phyloP scores from a whole-genome alignment of 192 early-diverging fungal genomes.

The Coemansia sp. region DNA sequence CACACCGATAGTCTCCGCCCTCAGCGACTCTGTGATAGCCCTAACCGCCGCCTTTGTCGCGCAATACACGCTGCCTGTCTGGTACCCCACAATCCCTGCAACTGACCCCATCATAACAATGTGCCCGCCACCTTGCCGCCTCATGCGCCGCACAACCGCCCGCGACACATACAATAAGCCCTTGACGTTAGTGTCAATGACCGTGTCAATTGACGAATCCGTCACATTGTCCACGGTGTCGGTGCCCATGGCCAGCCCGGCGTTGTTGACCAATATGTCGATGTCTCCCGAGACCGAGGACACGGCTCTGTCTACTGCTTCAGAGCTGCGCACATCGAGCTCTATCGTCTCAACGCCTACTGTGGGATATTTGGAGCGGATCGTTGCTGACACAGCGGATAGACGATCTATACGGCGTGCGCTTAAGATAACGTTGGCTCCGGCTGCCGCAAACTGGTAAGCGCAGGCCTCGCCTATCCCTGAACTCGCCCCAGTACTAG shows the following conservation, averaged over 20 bases:
- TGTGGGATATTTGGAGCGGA: conserved; percentile 48
- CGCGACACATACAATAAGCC: conserved; percentile 79
- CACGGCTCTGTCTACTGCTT: conserved; percentile 54
- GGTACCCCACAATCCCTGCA: conserved; percentile 63
- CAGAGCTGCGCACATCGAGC: conserved; percentile 69
- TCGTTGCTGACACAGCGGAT: conserved; percentile 54
- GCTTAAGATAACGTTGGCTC: conserved; percentile 55
- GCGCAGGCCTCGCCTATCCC: conserved; percentile 56
- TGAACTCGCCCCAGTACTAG: conserved; percentile 53
- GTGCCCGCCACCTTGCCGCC: conserved; percentile 59
- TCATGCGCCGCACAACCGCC: conserved; percentile 79
- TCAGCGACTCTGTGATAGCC: conserved; percentile 72
- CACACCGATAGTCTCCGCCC: conserved; percentile 72
- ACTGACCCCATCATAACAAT: conserved; percentile 85
- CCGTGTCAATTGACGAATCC: conserved; percentile 67
- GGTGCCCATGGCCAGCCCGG: conserved; percentile 74
- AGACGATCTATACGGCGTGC: conserved; percentile 69
- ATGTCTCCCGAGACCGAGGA: conserved; percentile 58
- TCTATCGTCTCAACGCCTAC: conserved; percentile 61
- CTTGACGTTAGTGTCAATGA: conserved; percentile 90
- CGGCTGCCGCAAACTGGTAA: conserved; percentile 46
- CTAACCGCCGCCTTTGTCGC: conserved; percentile 80
- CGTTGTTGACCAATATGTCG: conserved; percentile 89
- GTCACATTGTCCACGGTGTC: conserved; percentile 63
- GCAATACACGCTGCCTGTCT: conserved; percentile 76